Conservation (phyloP, 164 flowering plant species). For the Berberis thunbergii region DNA sequence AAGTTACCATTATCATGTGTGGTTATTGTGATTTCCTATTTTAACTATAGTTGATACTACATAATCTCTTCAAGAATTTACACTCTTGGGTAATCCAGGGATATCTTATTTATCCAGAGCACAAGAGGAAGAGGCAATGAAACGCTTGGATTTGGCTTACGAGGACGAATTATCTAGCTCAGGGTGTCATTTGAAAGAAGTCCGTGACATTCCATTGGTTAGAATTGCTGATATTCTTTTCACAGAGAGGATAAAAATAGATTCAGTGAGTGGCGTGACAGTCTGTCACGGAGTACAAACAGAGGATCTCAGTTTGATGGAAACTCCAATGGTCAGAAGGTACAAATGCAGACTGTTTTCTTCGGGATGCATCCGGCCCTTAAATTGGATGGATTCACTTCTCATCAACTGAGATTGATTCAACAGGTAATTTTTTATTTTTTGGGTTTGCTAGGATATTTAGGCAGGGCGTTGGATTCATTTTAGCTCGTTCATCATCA, state of each 20-base stretch:
- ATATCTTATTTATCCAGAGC: slow-evolving; percentile 92
- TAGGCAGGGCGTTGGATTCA: no score
- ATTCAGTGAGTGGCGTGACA: slow-evolving; percentile 61
- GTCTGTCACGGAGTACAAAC: slow-evolving; percentile 24
- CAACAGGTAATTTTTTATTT: slow-evolving; percentile 41
- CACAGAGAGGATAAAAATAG: slow-evolving; percentile 62
- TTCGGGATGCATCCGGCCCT: slow-evolving; percentile 76
- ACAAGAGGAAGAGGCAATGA: slow-evolving; percentile 69
- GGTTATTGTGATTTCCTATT: not conserved
- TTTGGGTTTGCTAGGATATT: not conserved
- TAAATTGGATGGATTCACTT: slow-evolving; percentile 56
- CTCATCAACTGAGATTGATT: slow-evolving; percentile 73
- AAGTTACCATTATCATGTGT: no score
- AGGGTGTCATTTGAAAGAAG: slow-evolving; percentile 17
- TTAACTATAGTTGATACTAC: not conserved
- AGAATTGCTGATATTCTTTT: slow-evolving; percentile 64
- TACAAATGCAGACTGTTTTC: slow-evolving; percentile 49
- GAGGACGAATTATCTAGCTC: slow-evolving; percentile 24
- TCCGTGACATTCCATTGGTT: slow-evolving; percentile 19
- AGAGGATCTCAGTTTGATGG: slow-evolving; percentile 18
- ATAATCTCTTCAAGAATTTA: slow-evolving; percentile 23
- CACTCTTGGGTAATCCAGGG: slow-evolving; percentile 57
- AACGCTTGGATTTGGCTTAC: slow-evolving; percentile 21
- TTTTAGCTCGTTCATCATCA: no score
- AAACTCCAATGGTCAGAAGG: slow-evolving; percentile 22